A percentile compares a stretch with the other conserved stretches of the same genome.
These are phyloP conservation scores for Fusarium scirpi DNA, from an alignment of 2,329 filamentous ascomycete species.

Conservation along the genomic window DNA sequence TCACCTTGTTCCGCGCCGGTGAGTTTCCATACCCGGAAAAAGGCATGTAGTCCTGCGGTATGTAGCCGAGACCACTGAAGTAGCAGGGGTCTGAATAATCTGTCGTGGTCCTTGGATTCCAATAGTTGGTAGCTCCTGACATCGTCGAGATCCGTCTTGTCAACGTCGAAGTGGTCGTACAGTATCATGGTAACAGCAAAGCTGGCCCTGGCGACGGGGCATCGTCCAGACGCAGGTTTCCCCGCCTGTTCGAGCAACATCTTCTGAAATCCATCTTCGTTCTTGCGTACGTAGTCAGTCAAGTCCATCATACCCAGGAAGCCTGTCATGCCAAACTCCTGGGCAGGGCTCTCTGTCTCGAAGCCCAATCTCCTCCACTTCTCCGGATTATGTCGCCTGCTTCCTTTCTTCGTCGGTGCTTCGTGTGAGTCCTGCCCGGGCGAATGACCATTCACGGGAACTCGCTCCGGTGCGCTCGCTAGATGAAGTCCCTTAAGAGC, in stretches of 20 bases:
- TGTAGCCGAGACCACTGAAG: conserved; percentile 95
- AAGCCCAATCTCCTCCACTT: conserved; percentile 96
- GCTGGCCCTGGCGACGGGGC: conserved; percentile 88
- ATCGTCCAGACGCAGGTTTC: conserved; percentile 76
- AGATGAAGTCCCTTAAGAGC: conserved; percentile 88
- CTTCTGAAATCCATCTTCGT: conserved; percentile 94
- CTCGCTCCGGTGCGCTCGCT: conserved; percentile 77
- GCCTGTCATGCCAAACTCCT: conserved; percentile 86
- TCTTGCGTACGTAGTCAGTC: conserved; percentile 90
- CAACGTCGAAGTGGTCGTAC: conserved; percentile 96
- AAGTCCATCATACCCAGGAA: conserved; percentile 98
- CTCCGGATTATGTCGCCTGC: conserved; percentile 81
- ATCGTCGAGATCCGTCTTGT: conserved; percentile 84
- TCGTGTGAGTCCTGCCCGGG: conserved; percentile 53
- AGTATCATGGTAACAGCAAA: conserved; percentile 87
- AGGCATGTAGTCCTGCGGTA: conserved; percentile 84
- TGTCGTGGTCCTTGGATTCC: conserved; percentile 84
- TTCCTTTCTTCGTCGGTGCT: conserved; percentile 66
- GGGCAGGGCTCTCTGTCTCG: conserved; percentile 85
- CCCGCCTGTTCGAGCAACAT: conserved; percentile 89
- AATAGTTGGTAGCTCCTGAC: conserved; percentile 78
- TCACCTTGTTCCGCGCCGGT: conserved; percentile 87
- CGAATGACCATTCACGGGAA: conserved; percentile 54
- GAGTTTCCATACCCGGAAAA: conserved; percentile 92
- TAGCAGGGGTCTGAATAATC: conserved; percentile 85